Evolutionary conservation across 1,284 basidiomycete species (phyloP).

Genomic region (Rhodotorula mucilaginosa): DNA sequence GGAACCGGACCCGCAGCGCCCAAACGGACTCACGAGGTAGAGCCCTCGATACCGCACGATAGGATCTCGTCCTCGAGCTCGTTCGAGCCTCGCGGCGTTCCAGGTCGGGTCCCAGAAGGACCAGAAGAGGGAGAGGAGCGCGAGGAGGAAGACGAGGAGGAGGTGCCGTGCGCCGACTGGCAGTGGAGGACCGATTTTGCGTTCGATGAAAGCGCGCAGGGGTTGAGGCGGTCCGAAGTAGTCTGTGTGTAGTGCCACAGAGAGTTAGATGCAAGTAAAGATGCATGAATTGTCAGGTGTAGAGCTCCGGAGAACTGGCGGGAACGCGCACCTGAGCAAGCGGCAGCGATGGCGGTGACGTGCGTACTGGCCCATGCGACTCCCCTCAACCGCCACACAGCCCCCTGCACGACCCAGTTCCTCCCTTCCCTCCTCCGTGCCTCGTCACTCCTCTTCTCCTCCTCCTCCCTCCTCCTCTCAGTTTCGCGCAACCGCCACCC

Average conservation of each 20-base stretch:
- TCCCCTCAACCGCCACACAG: constrained; percentile 30
- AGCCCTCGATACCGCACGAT: neutral
- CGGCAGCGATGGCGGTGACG: neutral
- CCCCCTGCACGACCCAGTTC: constrained; percentile 1
- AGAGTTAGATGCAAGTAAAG: too few relatives aligned
- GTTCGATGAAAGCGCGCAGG: too few relatives aligned
- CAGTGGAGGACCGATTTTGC: too few relatives aligned
- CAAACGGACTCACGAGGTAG: constrained; percentile 18
- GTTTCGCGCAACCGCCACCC: constrained; percentile 35
- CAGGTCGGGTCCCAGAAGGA: constrained; percentile 42
- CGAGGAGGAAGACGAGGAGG: neutral
- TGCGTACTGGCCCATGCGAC: constrained; percentile 20
- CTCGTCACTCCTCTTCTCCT: constrained; percentile 6
- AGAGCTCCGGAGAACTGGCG: too few relatives aligned
- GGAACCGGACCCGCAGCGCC: too few relatives aligned
- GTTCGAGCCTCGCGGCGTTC: neutral
- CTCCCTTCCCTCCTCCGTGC: neutral
- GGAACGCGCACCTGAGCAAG: neutral
- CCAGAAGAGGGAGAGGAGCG: constrained; percentile 28
- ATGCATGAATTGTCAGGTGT: too few relatives aligned
- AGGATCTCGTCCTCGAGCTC: neutral
- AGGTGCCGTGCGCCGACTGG: too few relatives aligned
- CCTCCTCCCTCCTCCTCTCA: neutral
- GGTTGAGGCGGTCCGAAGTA: too few relatives aligned
- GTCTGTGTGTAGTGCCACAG: too few relatives aligned